A percentile compares a stretch with the other conserved stretches of the same genome.
Conservation (phyloP, 164 flowering plant species). For the Vitis riparia region DNA sequence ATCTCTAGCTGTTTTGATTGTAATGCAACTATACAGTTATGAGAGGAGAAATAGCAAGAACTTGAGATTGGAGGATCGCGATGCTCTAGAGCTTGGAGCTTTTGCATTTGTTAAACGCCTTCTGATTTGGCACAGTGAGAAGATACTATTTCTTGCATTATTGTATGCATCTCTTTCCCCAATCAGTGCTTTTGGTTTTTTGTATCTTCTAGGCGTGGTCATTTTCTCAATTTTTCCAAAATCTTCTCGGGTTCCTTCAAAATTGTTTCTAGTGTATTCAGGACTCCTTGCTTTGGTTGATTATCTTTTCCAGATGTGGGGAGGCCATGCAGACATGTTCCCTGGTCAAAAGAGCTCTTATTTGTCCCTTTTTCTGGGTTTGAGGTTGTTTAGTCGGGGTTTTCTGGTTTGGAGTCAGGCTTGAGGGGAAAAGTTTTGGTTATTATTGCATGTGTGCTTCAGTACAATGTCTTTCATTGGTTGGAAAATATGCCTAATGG, state of each 20-base stretch:
- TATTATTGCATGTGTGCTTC: conserved; percentile 69
- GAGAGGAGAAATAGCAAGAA: conserved; percentile 72
- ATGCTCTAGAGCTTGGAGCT: conserved; percentile 31
- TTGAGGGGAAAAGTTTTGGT: conserved; percentile 78
- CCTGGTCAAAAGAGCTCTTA: conserved; percentile 62
- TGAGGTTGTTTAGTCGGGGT: conserved; percentile 47
- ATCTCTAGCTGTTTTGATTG: conserved; percentile 66
- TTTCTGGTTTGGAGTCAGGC: conserved; percentile 75
- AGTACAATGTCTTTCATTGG: conserved; percentile 79
- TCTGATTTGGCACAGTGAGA: conserved; percentile 72
- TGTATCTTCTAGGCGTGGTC: conserved; percentile 72
- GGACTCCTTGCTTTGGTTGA: conserved; percentile 58
- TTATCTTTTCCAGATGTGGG: conserved; percentile 83
- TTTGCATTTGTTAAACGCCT: conserved; percentile 53
- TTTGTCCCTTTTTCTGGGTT: conserved; percentile 56
- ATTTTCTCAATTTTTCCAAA: conserved; percentile 61
- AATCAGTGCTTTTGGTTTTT: conserved; percentile 71
- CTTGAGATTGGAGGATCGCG: conserved; percentile 20
- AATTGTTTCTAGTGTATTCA: conserved; percentile 54
- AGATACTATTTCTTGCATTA: conserved; percentile 55
- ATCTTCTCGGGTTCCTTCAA: conserved; percentile 67
- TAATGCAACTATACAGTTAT: conserved; percentile 86
- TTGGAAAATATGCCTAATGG: conserved; percentile 49
- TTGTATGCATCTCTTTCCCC: conserved; percentile 79
- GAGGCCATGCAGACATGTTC: conserved; percentile 65